A percentile compares a stretch with the other conserved stretches of the same genome.
phyloP scores from a whole-genome alignment of 2,329 filamentous ascomycete species.

The Colletotrichum plurivorum region DNA sequence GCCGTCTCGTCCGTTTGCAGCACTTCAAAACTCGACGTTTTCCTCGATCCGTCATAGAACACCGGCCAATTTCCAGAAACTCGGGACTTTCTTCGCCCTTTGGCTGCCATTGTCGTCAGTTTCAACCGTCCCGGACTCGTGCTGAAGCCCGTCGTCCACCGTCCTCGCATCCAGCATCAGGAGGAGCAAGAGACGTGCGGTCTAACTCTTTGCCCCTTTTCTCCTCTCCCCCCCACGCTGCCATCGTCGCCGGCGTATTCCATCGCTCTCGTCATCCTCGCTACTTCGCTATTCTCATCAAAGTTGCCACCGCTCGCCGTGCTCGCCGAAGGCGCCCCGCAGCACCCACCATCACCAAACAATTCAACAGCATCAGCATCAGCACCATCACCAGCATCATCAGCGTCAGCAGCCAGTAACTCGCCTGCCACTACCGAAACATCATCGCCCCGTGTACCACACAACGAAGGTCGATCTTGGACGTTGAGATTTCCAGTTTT shows the following conservation, averaged over 20 bases:
- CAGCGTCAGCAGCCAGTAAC: no score
- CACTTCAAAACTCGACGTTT: constrained; percentile 22
- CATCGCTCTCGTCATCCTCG: constrained; percentile 7
- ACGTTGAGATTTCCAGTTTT: not conserved
- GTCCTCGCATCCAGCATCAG: constrained; percentile 11
- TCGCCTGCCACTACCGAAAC: constrained; percentile 1
- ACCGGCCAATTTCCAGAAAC: constrained; percentile 21
- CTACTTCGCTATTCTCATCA: constrained; percentile 3
- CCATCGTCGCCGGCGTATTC: constrained; percentile 18
- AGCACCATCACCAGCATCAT: not conserved
- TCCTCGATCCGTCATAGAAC: constrained; percentile 35
- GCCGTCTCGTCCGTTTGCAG: constrained; percentile 36
- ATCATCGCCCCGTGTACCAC: not conserved
- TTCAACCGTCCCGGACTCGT: constrained; percentile 15
- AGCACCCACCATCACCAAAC: constrained; percentile 5
- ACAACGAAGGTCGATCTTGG: not conserved
- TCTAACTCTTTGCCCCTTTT: not conserved
- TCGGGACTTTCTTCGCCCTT: constrained; percentile 14
- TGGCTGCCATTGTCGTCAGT: constrained; percentile 32
- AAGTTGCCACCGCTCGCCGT: constrained; percentile 25
- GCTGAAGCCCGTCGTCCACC: not conserved
- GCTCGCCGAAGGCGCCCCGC: constrained; percentile 11
- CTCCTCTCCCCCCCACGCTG: constrained; percentile 18
- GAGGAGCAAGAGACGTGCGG: not conserved
- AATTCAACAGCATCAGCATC: constrained; percentile 15